A percentile compares a stretch with the other conserved stretches of the same genome.
phyloP scores from a whole-genome alignment of 1,139 yeast genomes.

The Yamadazyma atmosphaerica region DNA sequence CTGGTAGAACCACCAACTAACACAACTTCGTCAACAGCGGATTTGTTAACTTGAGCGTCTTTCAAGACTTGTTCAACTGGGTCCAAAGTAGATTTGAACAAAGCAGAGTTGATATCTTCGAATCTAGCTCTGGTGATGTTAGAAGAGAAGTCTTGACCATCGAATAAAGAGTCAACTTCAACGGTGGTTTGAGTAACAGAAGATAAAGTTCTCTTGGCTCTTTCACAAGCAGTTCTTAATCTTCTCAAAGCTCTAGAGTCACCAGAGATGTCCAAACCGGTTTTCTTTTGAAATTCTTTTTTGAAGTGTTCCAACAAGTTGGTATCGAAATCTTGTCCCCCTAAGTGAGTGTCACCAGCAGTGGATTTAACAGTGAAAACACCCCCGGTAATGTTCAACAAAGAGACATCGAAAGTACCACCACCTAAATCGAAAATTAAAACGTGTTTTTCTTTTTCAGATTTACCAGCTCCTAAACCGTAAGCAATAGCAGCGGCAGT shows the following conservation, averaged over 20 bases:
- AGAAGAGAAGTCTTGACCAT: conserved; percentile 95
- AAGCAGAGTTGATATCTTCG: conserved; percentile 92
- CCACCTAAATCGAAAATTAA: conserved; percentile 53
- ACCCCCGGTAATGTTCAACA: conserved; percentile 93
- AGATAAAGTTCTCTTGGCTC: conserved; percentile 98
- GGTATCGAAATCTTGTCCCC: conserved; percentile 77
- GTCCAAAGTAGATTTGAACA: conserved; percentile 93
- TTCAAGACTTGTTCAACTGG: conserved; percentile 98
- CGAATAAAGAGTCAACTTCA: conserved; percentile 94
- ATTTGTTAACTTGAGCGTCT: conserved; percentile 90
- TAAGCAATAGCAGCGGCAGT: conserved; percentile 54
- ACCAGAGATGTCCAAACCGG: conserved; percentile 85
- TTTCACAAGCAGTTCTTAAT: conserved; percentile 98
- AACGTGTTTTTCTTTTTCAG: conserved; percentile 75
- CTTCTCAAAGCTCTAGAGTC: conserved; percentile 97
- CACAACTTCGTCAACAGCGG: conserved; percentile 90
- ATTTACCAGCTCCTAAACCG: conserved; percentile 57
- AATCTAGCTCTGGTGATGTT: conserved; percentile 98
- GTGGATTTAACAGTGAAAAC: conserved; percentile 97
- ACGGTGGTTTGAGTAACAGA: conserved; percentile 94
- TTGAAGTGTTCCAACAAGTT: conserved; percentile 74
- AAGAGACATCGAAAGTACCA: conserved; percentile 58
- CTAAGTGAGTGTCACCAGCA: conserved; percentile 98
- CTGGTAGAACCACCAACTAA: conserved; percentile 99
- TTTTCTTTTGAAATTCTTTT: conserved; percentile 95